A percentile compares a stretch with the other conserved stretches of the same genome.
phyloP scores from a whole-genome alignment of 257 asterid species.

The Solanum stenotomum region DNA sequence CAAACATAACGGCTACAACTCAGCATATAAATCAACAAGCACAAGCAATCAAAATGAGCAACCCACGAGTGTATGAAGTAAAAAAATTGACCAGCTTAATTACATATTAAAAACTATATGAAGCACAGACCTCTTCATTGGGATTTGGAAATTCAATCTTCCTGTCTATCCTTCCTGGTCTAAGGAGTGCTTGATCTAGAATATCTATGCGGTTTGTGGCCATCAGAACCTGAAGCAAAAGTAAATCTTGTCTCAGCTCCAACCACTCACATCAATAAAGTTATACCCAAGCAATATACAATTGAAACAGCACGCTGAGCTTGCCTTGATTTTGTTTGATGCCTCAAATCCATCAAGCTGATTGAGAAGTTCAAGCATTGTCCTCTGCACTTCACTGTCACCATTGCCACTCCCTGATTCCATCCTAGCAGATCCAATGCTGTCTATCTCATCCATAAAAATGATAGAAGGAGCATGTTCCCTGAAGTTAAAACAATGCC shows the following conservation, averaged over 20 bases:
- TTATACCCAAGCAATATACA: not conserved
- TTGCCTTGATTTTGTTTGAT: slow-evolving; percentile 78
- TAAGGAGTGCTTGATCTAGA: slow-evolving; percentile 85
- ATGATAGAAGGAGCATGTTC: slow-evolving; percentile 94
- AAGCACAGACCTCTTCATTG: slow-evolving; percentile 56
- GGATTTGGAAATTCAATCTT: slow-evolving; percentile 95
- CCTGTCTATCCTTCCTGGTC: slow-evolving; percentile 91
- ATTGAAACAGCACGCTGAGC: not conserved
- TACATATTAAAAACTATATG: not conserved
- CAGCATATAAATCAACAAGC: not conserved
- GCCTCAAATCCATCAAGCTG: slow-evolving; percentile 98
- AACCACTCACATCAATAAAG: not conserved
- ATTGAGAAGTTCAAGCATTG: slow-evolving; percentile 91
- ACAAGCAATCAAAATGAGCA: not conserved
- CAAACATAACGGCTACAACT: not conserved
- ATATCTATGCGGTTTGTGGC: slow-evolving; percentile 91
- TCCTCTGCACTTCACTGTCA: slow-evolving; percentile 89
- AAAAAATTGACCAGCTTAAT: not conserved
- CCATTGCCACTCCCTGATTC: slow-evolving; percentile 92
- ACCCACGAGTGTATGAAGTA: not conserved
- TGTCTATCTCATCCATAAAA: slow-evolving; percentile 92
- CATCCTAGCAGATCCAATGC: slow-evolving; percentile 91
- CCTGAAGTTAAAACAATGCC: slow-evolving; percentile 9
- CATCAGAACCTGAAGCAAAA: slow-evolving; percentile 60
- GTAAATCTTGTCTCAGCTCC: not conserved